Base-by-base conservation (phyloP, 1,284 basidiomycete genomes). In the Ustilago bromivora region DNA sequence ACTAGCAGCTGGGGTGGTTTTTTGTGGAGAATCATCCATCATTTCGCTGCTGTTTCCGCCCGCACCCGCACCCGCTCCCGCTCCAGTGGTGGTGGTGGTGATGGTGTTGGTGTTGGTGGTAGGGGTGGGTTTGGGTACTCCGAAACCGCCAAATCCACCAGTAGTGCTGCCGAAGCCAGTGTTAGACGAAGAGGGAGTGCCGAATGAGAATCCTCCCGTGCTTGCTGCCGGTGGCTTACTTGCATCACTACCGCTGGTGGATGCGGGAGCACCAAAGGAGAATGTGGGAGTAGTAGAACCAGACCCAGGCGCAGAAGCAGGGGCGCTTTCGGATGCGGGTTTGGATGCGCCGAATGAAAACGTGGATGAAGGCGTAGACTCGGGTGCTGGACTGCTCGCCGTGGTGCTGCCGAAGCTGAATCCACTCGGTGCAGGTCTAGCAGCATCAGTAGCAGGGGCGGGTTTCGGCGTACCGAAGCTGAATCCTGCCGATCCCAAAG, bases 21-120 rank as follows among this genome's bases (percentile, higher is more conserved):
- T 61, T 10, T 56, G 57, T 4, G 76, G 72, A 34, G 76, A 67
- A 54, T 78, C 76, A 23, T 78, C 76, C 76, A 78, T 78, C 76
- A 78, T 78, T 55, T 78, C 23, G 23, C 23, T 28, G 23, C 23
- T 28, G 23, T 28, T 28, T 28, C 23, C 23, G 2, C 23, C 23
- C 23, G 71, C n/a, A 3, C 71, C 60, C 9, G 61, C 64, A 0
- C 32, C 28, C 8, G 13, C 52, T 15, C 41, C 28, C 3, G 23
- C 43, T 17, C 55, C 13, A n/a, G 52, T 8, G 23, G 49, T 28
- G 8, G 71, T 19, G n/a, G 13, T 23, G 23, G 23, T 28, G 23
- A 3, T 28, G 23, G 23, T 23, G 23, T 23, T 47, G 7, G 40
- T 36, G 28, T 8, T 31, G 13, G 15, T 31, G 28, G 10, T 31